Percentiles rank a stretch among this genome's conserved stretches.
phyloP scores from a whole-genome alignment of 805 yeast species.

The Sungouiozyma intestinalis region DNA sequence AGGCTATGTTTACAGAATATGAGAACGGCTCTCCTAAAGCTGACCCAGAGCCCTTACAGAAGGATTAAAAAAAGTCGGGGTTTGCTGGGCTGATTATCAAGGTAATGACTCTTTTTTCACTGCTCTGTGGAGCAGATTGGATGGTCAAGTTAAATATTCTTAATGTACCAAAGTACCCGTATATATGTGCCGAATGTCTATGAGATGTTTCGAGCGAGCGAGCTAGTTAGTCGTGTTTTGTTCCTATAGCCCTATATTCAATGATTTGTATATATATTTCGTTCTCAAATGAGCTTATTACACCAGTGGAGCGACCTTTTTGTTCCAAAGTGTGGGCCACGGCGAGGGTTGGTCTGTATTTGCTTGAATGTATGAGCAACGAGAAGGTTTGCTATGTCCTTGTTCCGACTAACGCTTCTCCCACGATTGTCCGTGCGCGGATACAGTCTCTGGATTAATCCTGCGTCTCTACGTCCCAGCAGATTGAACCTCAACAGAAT shows the following conservation, averaged over 20 bases:
- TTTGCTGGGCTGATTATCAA: too few relatives aligned
- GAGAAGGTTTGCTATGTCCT: not conserved
- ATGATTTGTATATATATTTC: too few relatives aligned
- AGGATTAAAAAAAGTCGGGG: constrained; percentile 5
- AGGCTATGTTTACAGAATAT: constrained; percentile 61
- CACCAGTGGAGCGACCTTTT: too few relatives aligned
- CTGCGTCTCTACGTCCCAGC: not conserved
- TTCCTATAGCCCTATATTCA: too few relatives aligned
- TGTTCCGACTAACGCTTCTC: not conserved
- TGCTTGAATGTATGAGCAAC: too few relatives aligned
- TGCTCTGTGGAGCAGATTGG: not conserved
- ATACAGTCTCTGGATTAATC: not conserved
- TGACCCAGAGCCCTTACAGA: constrained; percentile 30
- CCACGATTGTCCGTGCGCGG: not conserved
- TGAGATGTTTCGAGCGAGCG: too few relatives aligned
- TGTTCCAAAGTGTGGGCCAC: too few relatives aligned
- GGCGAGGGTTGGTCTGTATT: too few relatives aligned
- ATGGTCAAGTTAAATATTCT: not conserved
- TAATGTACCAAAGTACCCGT: not conserved
- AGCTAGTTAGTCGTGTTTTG: too few relatives aligned
- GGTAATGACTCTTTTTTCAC: too few relatives aligned
- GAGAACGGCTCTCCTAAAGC: constrained; percentile 49
- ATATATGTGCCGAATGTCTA: too few relatives aligned
- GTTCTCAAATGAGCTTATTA: too few relatives aligned
- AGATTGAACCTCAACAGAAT: not conserved